Percentiles rank a stretch among this genome's conserved stretches.
Evolutionary conservation across 2,329 filamentous ascomycete genomes (phyloP).

Genomic region (Tolypocladium endophyticum): DNA sequence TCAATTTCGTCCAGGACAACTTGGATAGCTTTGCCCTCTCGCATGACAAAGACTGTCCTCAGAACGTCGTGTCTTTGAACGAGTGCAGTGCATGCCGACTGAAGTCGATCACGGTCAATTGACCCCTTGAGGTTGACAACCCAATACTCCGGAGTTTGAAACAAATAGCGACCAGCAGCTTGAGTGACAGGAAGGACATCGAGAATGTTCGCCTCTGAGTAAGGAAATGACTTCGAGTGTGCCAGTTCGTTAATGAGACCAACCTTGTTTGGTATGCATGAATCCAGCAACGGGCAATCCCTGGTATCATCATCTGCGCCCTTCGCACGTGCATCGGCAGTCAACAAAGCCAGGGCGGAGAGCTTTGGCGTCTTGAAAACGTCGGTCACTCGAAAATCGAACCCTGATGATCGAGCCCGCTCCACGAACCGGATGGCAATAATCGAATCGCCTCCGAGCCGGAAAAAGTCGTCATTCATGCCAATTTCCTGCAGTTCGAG

Average conservation of each 20-base stretch:
- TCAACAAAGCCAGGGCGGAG: not conserved
- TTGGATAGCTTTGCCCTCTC: slow-evolving; percentile 1
- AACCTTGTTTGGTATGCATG: not conserved
- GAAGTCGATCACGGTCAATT: not conserved
- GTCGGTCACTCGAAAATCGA: slow-evolving; percentile 3
- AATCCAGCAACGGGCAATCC: not conserved
- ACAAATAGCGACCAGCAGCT: slow-evolving; percentile 3
- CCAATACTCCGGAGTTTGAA: slow-evolving; percentile 5
- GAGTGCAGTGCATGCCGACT: slow-evolving; percentile 13
- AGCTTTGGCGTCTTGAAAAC: slow-evolving; percentile 1
- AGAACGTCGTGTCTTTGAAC: slow-evolving; percentile 42
- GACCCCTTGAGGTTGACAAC: slow-evolving; percentile 1
- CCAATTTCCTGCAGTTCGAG: not conserved
- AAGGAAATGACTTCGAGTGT: not conserved
- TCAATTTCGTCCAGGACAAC: slow-evolving; percentile 4
- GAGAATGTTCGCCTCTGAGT: not conserved
- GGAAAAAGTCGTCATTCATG: slow-evolving; percentile 5
- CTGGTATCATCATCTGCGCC: not conserved
- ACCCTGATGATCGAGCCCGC: not conserved
- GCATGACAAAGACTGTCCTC: slow-evolving; percentile 46
- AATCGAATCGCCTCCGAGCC: slow-evolving; percentile 16
- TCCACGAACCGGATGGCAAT: slow-evolving; percentile 3
- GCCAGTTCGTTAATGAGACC: not conserved
- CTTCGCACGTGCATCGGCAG: not conserved
- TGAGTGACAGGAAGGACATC: slow-evolving; percentile 3